Evolutionary conservation across 116 monocot species (phyloP).

Genomic region (Iris pallida): DNA sequence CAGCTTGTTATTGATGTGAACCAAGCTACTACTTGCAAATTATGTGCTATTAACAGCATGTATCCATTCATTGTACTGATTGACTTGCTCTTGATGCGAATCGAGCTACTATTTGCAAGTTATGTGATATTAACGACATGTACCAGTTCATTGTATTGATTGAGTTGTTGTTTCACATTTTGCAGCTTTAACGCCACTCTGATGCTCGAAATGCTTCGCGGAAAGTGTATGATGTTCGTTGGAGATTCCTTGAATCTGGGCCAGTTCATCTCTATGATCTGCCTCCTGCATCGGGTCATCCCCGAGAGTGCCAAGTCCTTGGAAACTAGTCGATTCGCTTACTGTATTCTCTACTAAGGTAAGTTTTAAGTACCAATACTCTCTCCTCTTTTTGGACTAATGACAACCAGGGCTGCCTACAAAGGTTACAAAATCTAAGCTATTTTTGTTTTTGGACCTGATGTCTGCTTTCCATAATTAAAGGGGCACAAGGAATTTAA

Average conservation of each 20-base stretch:
- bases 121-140: too few species aligned
- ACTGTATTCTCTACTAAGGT: constrained; percentile 39
- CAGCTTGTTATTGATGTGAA: too few species aligned
- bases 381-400: background rate
- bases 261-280: constrained; percentile 28
- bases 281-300: constrained; percentile 24
- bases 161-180: background rate
- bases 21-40: too few species aligned
- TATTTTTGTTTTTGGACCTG: too few species aligned
- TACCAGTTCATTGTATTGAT: too few species aligned
- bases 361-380: background rate
- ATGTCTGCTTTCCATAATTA: too few species aligned
- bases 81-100: too few species aligned
- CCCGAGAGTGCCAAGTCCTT: constrained; percentile 27
- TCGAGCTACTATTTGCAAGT: too few species aligned
- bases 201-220: constrained; percentile 26
- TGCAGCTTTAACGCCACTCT: constrained; percentile 25
- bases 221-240: constrained; percentile 23
- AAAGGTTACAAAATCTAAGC: too few species aligned
- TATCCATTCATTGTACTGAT: too few species aligned
- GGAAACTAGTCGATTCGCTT: constrained; percentile 11
- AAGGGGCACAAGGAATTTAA: background rate
- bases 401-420: too few species aligned
- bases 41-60: too few species aligned
- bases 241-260: constrained; percentile 25